Conservation (phyloP, 495 filamentous ascomycete genomes). For the Podospora didyma region DNA sequence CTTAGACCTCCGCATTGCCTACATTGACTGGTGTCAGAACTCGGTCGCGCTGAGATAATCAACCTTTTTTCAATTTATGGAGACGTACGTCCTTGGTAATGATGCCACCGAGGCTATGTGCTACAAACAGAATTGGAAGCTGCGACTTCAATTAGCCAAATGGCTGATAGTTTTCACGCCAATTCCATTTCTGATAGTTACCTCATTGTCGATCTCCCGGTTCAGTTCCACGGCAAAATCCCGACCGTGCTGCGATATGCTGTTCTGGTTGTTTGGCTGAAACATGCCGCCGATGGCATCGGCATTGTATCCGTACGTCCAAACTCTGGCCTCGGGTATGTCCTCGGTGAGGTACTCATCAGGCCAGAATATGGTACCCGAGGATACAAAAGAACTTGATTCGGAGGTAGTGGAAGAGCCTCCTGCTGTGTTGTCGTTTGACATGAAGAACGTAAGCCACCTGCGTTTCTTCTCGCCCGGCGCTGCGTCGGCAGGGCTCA, state of each 20-base stretch:
- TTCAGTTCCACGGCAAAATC: slow-evolving; percentile 26
- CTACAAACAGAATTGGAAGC: slow-evolving; percentile 36
- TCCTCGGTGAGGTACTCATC: slow-evolving; percentile 30
- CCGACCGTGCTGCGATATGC: slow-evolving; percentile 30
- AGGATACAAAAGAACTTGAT: no score
- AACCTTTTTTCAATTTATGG: no score
- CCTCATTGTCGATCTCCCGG: slow-evolving; percentile 27
- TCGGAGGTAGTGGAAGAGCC: background rate
- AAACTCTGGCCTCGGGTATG: slow-evolving; percentile 34
- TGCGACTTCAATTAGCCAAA: background rate
- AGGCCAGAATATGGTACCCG: slow-evolving; percentile 33
- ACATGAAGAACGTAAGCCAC: background rate
- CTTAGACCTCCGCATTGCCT: slow-evolving; percentile 31
- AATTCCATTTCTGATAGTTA: background rate
- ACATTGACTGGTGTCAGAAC: background rate
- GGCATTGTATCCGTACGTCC: slow-evolving; percentile 43
- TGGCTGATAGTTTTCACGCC: background rate
- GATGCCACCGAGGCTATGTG: slow-evolving; percentile 40
- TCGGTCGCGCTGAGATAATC: background rate
- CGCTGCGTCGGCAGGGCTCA: background rate
- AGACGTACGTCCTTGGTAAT: slow-evolving; percentile 37
- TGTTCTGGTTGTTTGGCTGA: slow-evolving; percentile 34
- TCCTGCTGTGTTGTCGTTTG: background rate
- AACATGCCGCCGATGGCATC: slow-evolving; percentile 32
- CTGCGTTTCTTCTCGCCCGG: background rate